phyloP scores from a whole-genome alignment of 169 alveolate genomes.

The Plasmodium fragile region DNA sequence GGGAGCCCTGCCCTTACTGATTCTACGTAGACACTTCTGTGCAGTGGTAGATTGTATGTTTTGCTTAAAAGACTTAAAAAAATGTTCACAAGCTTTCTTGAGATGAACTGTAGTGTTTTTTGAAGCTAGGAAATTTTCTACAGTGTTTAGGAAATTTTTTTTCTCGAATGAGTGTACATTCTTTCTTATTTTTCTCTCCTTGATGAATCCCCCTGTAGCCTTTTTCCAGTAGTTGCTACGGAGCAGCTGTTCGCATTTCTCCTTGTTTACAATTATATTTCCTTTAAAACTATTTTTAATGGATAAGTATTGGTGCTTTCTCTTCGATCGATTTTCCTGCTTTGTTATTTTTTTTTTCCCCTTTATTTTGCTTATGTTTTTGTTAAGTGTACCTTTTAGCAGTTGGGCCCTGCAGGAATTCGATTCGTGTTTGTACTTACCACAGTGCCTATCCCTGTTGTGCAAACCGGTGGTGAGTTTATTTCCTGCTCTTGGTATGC shows the following conservation, averaged over 20 bases:
- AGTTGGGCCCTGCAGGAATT: neutral
- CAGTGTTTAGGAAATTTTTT: neutral
- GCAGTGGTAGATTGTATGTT: neutral
- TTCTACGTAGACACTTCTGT: neutral
- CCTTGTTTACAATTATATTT: neutral
- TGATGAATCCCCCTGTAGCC: neutral
- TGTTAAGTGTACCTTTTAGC: neutral
- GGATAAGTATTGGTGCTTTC: neutral
- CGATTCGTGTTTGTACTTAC: neutral
- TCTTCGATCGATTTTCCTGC: neutral
- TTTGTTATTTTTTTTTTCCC: slow-evolving; percentile 1
- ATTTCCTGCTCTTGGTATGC: neutral
- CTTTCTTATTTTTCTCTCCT: neutral
- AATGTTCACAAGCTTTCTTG: neutral
- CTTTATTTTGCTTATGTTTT: neutral
- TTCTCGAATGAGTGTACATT: neutral
- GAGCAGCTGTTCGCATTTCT: neutral
- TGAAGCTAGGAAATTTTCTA: neutral
- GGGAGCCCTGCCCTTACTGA: neutral
- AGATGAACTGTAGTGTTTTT: neutral
- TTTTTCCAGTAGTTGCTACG: neutral
- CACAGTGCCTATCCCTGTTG: neutral
- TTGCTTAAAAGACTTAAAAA: neutral
- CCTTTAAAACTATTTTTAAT: slow-evolving; percentile 12
- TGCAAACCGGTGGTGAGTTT: neutral